Percentiles rank a stretch among this genome's conserved stretches.
These are phyloP conservation scores for Tetrahymena borealis DNA, from an alignment of 73 alveolate species.

Conservation along the genomic window DNA sequence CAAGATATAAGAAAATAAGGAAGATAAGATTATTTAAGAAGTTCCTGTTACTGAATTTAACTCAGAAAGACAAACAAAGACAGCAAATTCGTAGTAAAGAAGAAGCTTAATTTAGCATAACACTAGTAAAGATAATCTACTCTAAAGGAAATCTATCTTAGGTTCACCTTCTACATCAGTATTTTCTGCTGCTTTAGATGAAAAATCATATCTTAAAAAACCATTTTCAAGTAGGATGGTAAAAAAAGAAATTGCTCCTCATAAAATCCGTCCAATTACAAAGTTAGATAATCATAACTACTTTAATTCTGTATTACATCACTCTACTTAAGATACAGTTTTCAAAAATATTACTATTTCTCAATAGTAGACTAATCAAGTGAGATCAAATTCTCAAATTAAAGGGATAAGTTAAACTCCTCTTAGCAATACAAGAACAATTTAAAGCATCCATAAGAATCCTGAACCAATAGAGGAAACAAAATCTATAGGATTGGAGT, in stretches of 20 bases:
- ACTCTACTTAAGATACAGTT: background rate
- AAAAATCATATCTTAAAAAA: background rate
- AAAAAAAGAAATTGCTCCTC: background rate
- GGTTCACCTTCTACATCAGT: background rate
- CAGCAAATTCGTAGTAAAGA: background rate
- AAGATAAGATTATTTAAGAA: background rate
- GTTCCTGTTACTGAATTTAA: background rate
- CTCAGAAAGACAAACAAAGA: background rate
- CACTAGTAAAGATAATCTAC: background rate
- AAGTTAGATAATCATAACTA: background rate
- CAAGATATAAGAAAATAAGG: background rate
- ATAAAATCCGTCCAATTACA: background rate
- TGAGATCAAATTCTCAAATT: background rate
- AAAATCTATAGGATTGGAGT: background rate
- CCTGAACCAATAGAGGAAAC: background rate
- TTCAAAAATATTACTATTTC: background rate
- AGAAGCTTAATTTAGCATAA: background rate
- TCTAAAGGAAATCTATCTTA: background rate
- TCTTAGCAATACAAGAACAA: background rate
- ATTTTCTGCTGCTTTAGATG: background rate
- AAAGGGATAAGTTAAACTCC: background rate
- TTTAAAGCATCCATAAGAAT: background rate
- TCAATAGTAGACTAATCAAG: background rate
- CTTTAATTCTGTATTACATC: background rate
- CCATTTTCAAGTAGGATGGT: background rate